Evolutionary conservation across 805 yeast species (phyloP), one percentile per base, ranked within the genome.

Genomic region (Metschnikowia gelsemii): DNA sequence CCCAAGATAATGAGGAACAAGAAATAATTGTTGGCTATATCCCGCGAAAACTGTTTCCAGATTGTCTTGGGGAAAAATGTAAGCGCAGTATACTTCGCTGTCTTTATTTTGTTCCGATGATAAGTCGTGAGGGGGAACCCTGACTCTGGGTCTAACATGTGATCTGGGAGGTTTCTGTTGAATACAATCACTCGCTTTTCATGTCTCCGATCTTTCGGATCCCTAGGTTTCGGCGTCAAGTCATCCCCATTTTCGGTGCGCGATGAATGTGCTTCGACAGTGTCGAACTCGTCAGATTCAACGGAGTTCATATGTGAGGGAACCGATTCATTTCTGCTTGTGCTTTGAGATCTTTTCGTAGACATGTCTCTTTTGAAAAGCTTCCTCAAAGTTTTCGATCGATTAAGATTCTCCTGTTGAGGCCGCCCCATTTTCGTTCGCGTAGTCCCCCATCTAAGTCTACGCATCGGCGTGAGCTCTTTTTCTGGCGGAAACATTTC

Each of bases 371-470:
- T 30, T 29, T 28, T 32, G 26, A 69, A 54, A 24, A 69, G 50
- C 8, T 76, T 72, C 54, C 73, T 72, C 31, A 84, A 58, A 0
- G 91, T 82, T 55, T 72, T 82, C 13, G 81, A 75, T 50, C 90
- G 67, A 6, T 74, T 73, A 11, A 78, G 65, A 32, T 64, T 61
- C 42, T 67, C 71, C 38, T 57, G 57, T 32, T 57, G 50, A 17
- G 93, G 90, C 34, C 74, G 72, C 7, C 95, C 95, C 47, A 79
- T 75, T 44, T 79, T 78, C 55, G 80, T 78, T 52, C 96, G 75
- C 50, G 84, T 87, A 3, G 97, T 90, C 44, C 96, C 96, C 96
- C 95, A 87, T 64, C 96, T 74, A 52, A 82, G 77, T 55, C 95
- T 75, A 51, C 83, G 80, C 79, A 85, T 84, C n/a, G 73, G 66